phyloP scores from a whole-genome alignment of 116 monocot genomes.

The Cymodocea nodosa region DNA sequence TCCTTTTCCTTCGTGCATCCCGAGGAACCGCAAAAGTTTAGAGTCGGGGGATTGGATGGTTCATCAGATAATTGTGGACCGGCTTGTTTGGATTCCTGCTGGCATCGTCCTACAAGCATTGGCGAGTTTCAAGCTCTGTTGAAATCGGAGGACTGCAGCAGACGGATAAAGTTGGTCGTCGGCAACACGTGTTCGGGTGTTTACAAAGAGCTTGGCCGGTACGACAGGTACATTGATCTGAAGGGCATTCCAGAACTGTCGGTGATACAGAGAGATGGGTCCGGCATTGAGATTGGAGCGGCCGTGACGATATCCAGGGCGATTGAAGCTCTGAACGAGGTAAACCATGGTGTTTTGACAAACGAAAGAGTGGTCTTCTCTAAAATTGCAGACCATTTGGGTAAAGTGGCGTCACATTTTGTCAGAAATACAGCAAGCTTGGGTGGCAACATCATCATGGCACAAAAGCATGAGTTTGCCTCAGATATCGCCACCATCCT shows the following conservation, averaged over 20 bases:
- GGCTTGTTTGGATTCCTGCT: too few relatives aligned
- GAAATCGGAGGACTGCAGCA: constrained; percentile 7
- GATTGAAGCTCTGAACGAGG: constrained; percentile 51
- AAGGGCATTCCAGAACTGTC: constrained; percentile 50
- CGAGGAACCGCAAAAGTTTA: not conserved
- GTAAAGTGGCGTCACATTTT: constrained; percentile 58
- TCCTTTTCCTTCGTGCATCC: not conserved
- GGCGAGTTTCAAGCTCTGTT: constrained; percentile 32
- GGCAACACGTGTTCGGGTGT: constrained; percentile 66
- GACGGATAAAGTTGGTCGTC: constrained; percentile 43
- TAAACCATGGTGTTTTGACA: not conserved
- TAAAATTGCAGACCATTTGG: constrained; percentile 69
- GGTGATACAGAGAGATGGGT: constrained; percentile 22
- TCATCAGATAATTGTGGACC: not conserved
- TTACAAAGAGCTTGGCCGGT: constrained; percentile 44
- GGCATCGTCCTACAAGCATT: constrained; percentile 39
- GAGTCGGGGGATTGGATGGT: not conserved
- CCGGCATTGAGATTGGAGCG: constrained; percentile 56
- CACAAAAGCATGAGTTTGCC: constrained; percentile 57
- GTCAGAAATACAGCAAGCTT: constrained; percentile 75
- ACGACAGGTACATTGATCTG: constrained; percentile 58
- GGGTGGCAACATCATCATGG: constrained; percentile 81
- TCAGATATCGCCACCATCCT: constrained; percentile 82
- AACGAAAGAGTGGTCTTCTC: constrained; percentile 24
- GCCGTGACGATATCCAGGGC: constrained; percentile 59